Evolutionary conservation across 1,139 yeast genomes (phyloP), one percentile per base, ranked within the genome.

Genomic region (Debaryomyces sp.): DNA sequence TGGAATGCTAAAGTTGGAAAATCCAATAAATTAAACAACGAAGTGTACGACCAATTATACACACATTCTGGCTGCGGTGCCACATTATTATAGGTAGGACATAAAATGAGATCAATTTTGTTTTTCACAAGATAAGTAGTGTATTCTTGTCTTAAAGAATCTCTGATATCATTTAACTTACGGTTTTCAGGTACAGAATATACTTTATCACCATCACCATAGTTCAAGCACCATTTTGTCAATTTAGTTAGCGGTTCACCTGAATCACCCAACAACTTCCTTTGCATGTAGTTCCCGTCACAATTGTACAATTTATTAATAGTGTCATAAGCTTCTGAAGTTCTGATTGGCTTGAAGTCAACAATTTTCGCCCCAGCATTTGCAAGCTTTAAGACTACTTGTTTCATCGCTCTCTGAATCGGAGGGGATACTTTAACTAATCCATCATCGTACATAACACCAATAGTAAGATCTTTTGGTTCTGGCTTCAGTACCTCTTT

Each of bases 41-140:
- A 67, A 10, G 91, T 85, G 68, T 86, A 87, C 4, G 89, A 85
- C 94, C 95, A 87, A 66, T 85, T 85, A 61, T 78, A 80, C 10
- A 87, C 79, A 46, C 80, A 78, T 42, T 81, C 84, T 15, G 85
- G 82, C 45, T 77, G 79, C 17, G 92, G 90, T 5, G 95, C 91
- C 46, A 85, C 87, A 51, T 87, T 87, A 50, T 80, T 81, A 61
- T 85, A 84, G 5, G 84, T 76, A 42, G 96, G 95, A 46, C 85
- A 75, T 44, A 89, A 68, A 49, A 88, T 75, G 58, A 85, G 82
- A 60, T 88, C 95, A 44, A 87, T 78, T 41, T 81, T 79, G 55
- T 84, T 75, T 15, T 77, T 65, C 50, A 79, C 71, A 60, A 84
- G 71, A 60, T 68, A 78, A 42, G 77, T 74, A 47, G 76, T 70